Conservation (phyloP, 371 early-diverging fungal genomes). For the Coemansia sp. region DNA sequence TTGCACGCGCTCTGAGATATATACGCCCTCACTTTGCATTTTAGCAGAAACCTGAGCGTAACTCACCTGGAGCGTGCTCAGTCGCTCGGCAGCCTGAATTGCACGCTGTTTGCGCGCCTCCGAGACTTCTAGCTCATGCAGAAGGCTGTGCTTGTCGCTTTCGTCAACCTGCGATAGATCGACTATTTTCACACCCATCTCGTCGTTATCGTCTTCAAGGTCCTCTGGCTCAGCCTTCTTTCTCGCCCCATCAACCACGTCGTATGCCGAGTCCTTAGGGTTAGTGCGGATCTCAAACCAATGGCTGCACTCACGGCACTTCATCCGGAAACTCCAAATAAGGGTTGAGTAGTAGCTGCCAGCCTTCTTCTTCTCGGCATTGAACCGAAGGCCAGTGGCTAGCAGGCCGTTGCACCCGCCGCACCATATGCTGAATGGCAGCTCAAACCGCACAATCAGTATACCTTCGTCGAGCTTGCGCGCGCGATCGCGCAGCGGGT, state of each 20-base stretch:
- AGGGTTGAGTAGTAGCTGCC: conserved; percentile 85
- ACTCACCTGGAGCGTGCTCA: conserved; percentile 20
- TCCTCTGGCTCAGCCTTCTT: conserved; percentile 62
- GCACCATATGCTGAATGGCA: conserved; percentile 94
- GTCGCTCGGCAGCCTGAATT: conserved; percentile 3
- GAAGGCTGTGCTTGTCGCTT: background rate
- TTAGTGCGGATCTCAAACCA: conserved; percentile 94
- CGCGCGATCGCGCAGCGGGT: conserved; percentile 85
- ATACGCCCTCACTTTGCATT: background rate
- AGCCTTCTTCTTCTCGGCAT: conserved; percentile 92
- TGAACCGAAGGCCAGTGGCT: conserved; percentile 83
- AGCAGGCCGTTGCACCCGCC: conserved; percentile 79
- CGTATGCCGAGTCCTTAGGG: conserved; percentile 84
- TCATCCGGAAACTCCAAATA: conserved; percentile 88
- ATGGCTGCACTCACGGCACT: conserved; percentile 81
- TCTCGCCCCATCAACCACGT: conserved; percentile 73
- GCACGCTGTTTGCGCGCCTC: conserved; percentile 14
- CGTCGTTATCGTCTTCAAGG: background rate
- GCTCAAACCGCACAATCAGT: conserved; percentile 84
- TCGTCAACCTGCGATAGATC: conserved; percentile 5
- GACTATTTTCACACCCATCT: conserved; percentile 5
- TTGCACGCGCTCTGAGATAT: conserved; percentile 16
- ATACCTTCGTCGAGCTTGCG: conserved; percentile 89
- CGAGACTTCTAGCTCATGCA: conserved; percentile 28
- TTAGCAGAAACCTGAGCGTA: background rate